phyloP scores from a whole-genome alignment of 208 protist genomes.

The Angomonas ambiguus region DNA sequence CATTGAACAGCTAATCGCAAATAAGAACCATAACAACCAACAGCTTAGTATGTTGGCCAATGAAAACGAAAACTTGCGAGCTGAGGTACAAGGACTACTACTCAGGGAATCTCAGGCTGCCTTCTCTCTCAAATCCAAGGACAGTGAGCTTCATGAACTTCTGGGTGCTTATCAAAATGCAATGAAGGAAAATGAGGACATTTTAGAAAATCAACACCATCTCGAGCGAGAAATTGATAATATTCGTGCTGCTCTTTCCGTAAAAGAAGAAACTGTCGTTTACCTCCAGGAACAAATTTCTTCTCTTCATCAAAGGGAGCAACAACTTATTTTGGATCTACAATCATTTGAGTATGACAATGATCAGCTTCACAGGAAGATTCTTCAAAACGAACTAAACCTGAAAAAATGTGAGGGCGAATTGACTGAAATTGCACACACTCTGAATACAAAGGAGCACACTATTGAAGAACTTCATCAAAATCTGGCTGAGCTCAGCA shows the following conservation, averaged over 20 bases:
- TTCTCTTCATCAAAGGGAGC: constrained; percentile 63
- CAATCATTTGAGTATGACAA: constrained; percentile 83
- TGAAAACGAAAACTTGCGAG: constrained; percentile 66
- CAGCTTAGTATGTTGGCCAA: constrained; percentile 54
- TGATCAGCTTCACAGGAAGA: constrained; percentile 55
- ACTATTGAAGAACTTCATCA: constrained; percentile 72
- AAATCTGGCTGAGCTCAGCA: constrained; percentile 71
- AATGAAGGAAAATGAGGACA: constrained; percentile 53
- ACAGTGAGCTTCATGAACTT: constrained; percentile 71
- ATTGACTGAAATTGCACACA: constrained; percentile 46
- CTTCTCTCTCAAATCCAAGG: constrained; percentile 68
- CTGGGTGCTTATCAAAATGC: constrained; percentile 68
- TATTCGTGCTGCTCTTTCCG: constrained; percentile 48
- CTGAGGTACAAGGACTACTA: constrained; percentile 45
- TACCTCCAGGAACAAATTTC: constrained; percentile 74
- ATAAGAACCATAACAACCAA: constrained; percentile 70
- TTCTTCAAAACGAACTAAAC: constrained; percentile 44
- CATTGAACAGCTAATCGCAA: constrained; percentile 59
- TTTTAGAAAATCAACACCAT: constrained; percentile 41
- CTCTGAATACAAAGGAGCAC: constrained; percentile 48
- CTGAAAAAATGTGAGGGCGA: constrained; percentile 33
- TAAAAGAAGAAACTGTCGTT: constrained; percentile 67
- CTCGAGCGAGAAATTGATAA: constrained; percentile 74
- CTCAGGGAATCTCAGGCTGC: constrained; percentile 46
- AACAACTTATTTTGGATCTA: constrained; percentile 74